Evolutionary conservation across 176 grass and related monocot species (phyloP), one percentile per base, ranked within the genome.

Genomic region (Raddia distichophylla): DNA sequence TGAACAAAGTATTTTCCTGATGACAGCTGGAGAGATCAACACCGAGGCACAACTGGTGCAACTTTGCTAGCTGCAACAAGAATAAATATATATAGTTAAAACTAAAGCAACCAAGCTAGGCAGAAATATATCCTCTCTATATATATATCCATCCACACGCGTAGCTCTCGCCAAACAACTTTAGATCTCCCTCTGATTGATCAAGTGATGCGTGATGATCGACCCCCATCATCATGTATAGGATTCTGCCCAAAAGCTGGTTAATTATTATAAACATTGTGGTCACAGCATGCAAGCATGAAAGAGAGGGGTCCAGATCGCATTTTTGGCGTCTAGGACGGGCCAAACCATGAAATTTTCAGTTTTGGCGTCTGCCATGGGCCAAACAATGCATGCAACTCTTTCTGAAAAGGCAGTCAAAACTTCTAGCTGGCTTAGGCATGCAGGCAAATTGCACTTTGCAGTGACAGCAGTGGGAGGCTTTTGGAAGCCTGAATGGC

Each of bases 221-320:
- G 27, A 5, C 1, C 60, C 35, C 47, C 37, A 71, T 68, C 37
- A 75, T 63, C 69, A 55, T 13, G 71, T 62, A 55, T 13, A 76
- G 42, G 71, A 85, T 89, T 76, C 87, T 89, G 50, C 70, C 64
- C 46, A 85, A 85, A 79, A 75, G 56, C 47, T 81, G 18, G 17
- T 37, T 69, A 76, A 80, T 57, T 67, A 61, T 58, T 27, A 82
- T 82, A 58, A 84, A 69, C 76, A 48, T 71, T 81, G 49, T 76
- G 77, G 48, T 81, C 76, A 65, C 71, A 85, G 48, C 40, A 58
- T 58, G 59, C 37, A 40, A 40, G 37, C 37, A 40, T 40, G 17
- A 58, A 18, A 13, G 8, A 64, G 11, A 35, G 65, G 18, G 15
- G 45, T 27, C 27, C 37, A 68, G 15, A 44, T 16, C 62, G 19